These are phyloP conservation scores for Fusarium brevicatenulatum DNA, from an alignment of 2,329 filamentous ascomycete genomes.

Conservation along the genomic window DNA sequence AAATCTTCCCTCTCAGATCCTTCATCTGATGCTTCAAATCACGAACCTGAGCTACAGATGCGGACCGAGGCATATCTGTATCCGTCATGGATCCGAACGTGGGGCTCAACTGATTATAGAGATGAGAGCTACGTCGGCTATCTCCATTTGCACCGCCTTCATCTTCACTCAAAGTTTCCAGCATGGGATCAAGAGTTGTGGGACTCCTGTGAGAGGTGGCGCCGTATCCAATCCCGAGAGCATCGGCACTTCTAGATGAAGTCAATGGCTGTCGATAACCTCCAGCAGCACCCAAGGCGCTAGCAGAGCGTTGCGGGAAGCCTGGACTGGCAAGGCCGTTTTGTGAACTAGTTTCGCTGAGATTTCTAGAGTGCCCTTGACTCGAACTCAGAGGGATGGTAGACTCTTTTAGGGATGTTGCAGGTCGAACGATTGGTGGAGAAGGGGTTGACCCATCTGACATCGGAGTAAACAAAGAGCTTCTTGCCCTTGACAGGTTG, in stretches of 20 bases:
- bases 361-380: slow-evolving; percentile 47
- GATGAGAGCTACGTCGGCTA: slow-evolving; percentile 29
- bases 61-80: slow-evolving; percentile 68
- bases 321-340: slow-evolving; percentile 42
- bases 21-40: slow-evolving; percentile 85
- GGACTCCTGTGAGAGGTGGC: slow-evolving; percentile 51
- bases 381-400: slow-evolving; percentile 24
- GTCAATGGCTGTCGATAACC: slow-evolving; percentile 64
- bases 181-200: slow-evolving; percentile 54
- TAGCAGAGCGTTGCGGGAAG: slow-evolving; percentile 68
- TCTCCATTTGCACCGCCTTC: slow-evolving; percentile 50
- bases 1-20: slow-evolving; percentile 86
- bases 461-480: slow-evolving; percentile 62
- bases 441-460: slow-evolving; percentile 65
- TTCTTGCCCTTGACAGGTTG: slow-evolving; percentile 82
- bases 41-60: slow-evolving; percentile 78
- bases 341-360: slow-evolving; percentile 47
- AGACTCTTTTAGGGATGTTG: slow-evolving; percentile 39
- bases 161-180: slow-evolving; percentile 66
- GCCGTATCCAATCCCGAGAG: slow-evolving; percentile 47
- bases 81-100: slow-evolving; percentile 56
- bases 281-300: slow-evolving; percentile 69
- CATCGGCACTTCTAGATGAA: slow-evolving; percentile 57
- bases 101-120: slow-evolving; percentile 56
- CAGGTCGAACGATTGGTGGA: slow-evolving; percentile 54